Evolutionary conservation across 495 filamentous ascomycete species (phyloP), one percentile per base, ranked within the genome.

Genomic region (Peziza echinospora): DNA sequence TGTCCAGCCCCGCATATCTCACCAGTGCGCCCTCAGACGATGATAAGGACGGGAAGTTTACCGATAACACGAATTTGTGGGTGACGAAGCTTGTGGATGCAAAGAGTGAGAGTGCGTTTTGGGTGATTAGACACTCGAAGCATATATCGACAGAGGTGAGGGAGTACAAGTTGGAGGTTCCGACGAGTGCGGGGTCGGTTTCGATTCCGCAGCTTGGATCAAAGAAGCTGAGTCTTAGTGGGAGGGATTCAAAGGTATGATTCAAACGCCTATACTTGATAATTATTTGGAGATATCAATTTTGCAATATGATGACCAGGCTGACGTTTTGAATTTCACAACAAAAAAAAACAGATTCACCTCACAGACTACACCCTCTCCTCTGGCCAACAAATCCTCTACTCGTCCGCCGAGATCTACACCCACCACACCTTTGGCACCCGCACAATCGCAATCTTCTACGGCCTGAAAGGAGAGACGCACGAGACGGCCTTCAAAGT

Each of bases 401-500:
- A 85, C 62, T 84, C 77, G 0, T 78, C 80, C 5, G 78, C 75
- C 0, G 81, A 89, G 47, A 68, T 84, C 23, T 82, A 82, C 46
- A 82, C 77, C 0, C 78, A 73, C 74, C 72, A 78, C 59, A 65
- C 68, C 41, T 71, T 72, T 51, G 67, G 63, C n/a, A 54, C 67
- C 6, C 68, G 66, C 49, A 80, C 73, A 22, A 63, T 80, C 1
- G 61, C 84, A 3, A 62, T 85, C 17, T 51, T 89, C 10, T 87
- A 82, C 50, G 80, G 80, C 16, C 78, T 71, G 5, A 59, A 70
- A n/a, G 68, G 66, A 3, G 82, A 86, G 54, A 67, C 66, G 4
- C 78, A 86, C 52, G 82, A 85, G 56, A 57, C 82, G 41, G 70
- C 73, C 10, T 62, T 82, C 30, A 53, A 64, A 24, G 63, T 62